Evolutionary conservation across 2,329 filamentous ascomycete genomes (phyloP), one percentile per base, ranked within the genome.

Genomic region (Fusarium nisikadoi): DNA sequence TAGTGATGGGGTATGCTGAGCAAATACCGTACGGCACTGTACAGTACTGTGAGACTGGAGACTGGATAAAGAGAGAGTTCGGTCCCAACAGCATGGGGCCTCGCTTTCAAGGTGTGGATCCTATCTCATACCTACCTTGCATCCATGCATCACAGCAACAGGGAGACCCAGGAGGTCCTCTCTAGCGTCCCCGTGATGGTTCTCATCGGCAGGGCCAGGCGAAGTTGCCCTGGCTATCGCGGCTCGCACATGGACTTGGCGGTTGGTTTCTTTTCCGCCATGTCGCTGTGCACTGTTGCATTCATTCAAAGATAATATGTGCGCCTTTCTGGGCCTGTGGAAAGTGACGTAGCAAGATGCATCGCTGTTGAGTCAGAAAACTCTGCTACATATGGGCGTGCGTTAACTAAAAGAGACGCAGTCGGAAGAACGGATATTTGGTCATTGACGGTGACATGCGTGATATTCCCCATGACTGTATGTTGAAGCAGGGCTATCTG

Each of bases 1-100:
- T 50, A 42, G 27, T 56, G 31, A 62, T 31, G 46, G 45, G 35
- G 63, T 66, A 52, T 49, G 46, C 36, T 53, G 33, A 39, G 41
- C 54, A 47, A 20, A 54, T 54, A 68, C 36, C 35, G 29, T 53
- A 33, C 50, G 49, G 62, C 52, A 66, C 57, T 62, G 59, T 57
- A 53, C 27, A 19, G 35, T 53, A 54, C 46, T 41, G 53, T 42
- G 36, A 53, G 47, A 49, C 35, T 29, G 33, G 27, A 42, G 42
- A 49, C 35, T 29, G 25, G n/a, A 36, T 47, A 49, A 46, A 47
- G 50, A 42, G 16, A 54, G 43, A 65, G 68, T 50, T 41, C 57
- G 62, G 62, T 71, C 65, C 73, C 73, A 75, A 54, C 68, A 75
- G 59, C 66, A 76, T 70, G 73, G 75, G 57, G 73, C 71, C 71